A percentile compares a stretch with the other conserved stretches of the same genome.
These are phyloP conservation scores for Clavispora carvajalis DNA, from an alignment of 805 yeast genomes.

Conservation along the genomic window DNA sequence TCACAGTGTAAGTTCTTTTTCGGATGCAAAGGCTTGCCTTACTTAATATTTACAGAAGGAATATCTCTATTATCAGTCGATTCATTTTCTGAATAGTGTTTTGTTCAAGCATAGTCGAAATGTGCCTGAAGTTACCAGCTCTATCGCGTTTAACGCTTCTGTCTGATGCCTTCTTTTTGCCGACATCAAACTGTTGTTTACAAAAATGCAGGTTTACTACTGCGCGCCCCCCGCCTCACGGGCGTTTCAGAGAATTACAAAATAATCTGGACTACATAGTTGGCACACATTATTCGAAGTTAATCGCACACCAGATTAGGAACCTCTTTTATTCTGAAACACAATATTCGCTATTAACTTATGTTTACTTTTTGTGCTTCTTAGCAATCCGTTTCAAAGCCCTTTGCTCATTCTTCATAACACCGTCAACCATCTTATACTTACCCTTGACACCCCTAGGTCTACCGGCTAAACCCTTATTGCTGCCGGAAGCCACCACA, in stretches of 20 bases:
- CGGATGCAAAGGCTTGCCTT: not conserved
- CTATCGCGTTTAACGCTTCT: no score
- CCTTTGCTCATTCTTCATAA: slow-evolving; percentile 93
- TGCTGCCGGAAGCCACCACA: slow-evolving; percentile 81
- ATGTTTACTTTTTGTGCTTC: slow-evolving; percentile 55
- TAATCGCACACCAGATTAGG: not conserved
- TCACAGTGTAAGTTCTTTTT: not conserved
- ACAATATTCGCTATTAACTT: not conserved
- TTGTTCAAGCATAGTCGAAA: no score
- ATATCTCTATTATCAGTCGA: no score
- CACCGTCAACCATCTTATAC: slow-evolving; percentile 99
- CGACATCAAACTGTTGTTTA: no score
- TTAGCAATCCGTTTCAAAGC: slow-evolving; percentile 87
- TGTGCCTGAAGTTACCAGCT: no score
- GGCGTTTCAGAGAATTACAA: not conserved
- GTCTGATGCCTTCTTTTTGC: no score
- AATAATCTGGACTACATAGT: no score
- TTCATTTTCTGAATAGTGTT: no score
- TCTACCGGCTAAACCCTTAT: slow-evolving; percentile 86
- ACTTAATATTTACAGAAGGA: no score
- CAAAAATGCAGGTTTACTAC: no score
- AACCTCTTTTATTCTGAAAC: not conserved
- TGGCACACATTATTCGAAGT: not conserved
- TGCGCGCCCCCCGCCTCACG: not conserved
- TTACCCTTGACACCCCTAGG: slow-evolving; percentile 97